phyloP scores from a whole-genome alignment of 2,329 filamentous ascomycete species.

The Aspergillus pseudoviridinutans region DNA sequence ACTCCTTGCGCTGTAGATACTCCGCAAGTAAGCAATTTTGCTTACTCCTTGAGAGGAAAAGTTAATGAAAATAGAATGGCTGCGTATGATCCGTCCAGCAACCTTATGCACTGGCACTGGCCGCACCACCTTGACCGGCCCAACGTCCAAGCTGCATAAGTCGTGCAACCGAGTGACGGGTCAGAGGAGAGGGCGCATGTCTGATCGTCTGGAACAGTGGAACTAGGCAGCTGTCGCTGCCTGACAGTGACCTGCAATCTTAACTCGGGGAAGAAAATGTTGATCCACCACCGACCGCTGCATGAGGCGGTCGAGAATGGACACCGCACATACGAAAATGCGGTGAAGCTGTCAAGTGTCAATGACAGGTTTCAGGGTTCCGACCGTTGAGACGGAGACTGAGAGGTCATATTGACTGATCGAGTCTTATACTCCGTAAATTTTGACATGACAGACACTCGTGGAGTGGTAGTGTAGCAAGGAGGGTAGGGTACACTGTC shows the following conservation, averaged over 20 bases:
- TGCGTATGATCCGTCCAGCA: not conserved
- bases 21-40: not conserved
- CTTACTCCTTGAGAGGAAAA: not conserved
- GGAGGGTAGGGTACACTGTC: not conserved
- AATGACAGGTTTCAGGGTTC: not conserved
- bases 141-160: not conserved
- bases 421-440: too few species aligned
- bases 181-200: not conserved
- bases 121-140: not conserved
- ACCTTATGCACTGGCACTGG: not conserved
- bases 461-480: too few species aligned
- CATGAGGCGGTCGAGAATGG: not conserved
- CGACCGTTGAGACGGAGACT: conserved; percentile 1
- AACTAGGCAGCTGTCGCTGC: not conserved
- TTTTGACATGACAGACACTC: too few species aligned
- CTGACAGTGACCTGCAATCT: not conserved
- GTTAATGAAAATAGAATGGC: not conserved
- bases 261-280: not conserved
- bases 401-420: not conserved
- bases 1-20: not conserved
- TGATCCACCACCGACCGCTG: not conserved
- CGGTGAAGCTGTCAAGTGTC: conserved; percentile 13
- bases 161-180: not conserved
- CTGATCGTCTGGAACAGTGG: not conserved
- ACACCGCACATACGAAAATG: conserved; percentile 13